Base-by-base conservation (phyloP, 2,329 filamentous ascomycete species). In the Microdochium bolleyi region DNA sequence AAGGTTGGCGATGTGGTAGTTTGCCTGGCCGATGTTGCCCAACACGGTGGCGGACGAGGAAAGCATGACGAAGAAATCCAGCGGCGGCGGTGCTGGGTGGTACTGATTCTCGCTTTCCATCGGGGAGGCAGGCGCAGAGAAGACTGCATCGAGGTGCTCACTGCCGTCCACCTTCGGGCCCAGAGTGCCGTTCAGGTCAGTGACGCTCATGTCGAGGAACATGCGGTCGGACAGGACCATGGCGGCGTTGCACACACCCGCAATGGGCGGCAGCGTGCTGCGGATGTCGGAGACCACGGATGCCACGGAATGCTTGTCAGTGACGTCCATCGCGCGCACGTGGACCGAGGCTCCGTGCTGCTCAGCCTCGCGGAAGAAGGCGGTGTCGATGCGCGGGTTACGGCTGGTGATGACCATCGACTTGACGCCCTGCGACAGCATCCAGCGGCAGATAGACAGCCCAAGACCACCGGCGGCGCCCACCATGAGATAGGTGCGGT, bases 1-100 rank as follows among this genome's bases (percentile, higher is more conserved):
- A 67, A 73, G 73, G 60, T 75, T 75, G 24, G 72, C 73, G 0
- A 71, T 67, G 0, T 71, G 71, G 50, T 75, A 75, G 61, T 73
- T 74, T 24, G 70, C 64, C 57, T 75, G 72, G 0, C 72, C 72
- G 0, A 68, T 63, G 52, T 75, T 72, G 0, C 72, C 73, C 13
- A 71, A 71, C 4, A 71, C 62, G 3, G 71, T 72, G 0, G 73
- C 71, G 51, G 74, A 74, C 0, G 71, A 74, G 7, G 71, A 73
- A 0, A 70, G 73, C 71, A 75, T 70, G 60, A 75, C 70, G 61
- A 74, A 74, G 59, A 75, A 74, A 13, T 74, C 71, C 34, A 74
- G 58, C 19, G 66, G 59, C 27, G 27, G 27, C 0, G 54, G 11
- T 4, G 60, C 54, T 13, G 56, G 24, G 27, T 30, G 11, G 27